Base-by-base conservation (phyloP, 768 basidiomycete species). In the Coprinellus micaceus region DNA sequence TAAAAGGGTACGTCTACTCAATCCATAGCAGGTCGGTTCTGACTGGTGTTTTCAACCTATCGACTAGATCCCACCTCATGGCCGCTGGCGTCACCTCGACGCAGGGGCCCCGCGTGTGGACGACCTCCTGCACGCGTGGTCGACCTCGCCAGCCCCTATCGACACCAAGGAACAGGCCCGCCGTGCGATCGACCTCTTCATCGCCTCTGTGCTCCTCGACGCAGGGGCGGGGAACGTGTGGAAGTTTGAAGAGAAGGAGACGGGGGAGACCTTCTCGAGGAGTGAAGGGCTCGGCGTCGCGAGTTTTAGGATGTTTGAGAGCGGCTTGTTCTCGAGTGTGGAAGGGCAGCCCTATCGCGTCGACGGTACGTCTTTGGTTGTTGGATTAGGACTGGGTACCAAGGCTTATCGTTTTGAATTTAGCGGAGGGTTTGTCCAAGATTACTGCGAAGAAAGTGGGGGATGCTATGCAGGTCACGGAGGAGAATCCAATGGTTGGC, bases 181-280 rank as follows among this genome's bases (percentile, higher is more conserved):
- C 56, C 81, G 93, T 1, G 77, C 93, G 30, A 78, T 98, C 67
- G 96, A 98, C 71, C 82, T 97, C 39, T 95, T 94, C 74, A 74
- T 88, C 22, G 89, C 92, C 28, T 94, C 93, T 11, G 96, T 98
- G 7, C 79, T 98, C 13, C 83, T 99, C 33, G 96, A 98, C 63
- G 96, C 95, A 0, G 95, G 95, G 1, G 96, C 95, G 0, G 96
- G 95, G 0, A 86, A 82, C 54, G 64, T 72, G 1, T 98, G 95
- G 95, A 70, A 69, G 11, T 98, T 88, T 69, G 76, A 72, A 6
- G 94, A 95, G 56, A 68, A 77, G 4, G 72, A 67, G 0, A 79
- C 82, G 0, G 82, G 80, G 0, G 64, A 75, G 54, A 74, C 69
- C 0, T 93, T 84, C 68, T 66, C 74, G 51, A 79, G 88, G 63